phyloP scores from a whole-genome alignment of 768 basidiomycete genomes.

The Kwoniella sp. region DNA sequence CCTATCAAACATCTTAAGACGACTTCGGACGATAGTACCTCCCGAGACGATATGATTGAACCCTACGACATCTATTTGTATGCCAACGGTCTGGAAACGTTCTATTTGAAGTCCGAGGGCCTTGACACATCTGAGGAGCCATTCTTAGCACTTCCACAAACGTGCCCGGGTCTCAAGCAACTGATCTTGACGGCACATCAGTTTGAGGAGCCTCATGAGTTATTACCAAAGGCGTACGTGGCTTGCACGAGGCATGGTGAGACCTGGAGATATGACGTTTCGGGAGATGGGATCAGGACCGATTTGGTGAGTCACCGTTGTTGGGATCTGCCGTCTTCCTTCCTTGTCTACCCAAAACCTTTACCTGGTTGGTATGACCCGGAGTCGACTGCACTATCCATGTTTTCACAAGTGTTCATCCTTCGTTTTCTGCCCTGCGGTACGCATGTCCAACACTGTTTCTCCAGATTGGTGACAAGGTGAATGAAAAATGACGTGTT shows the following conservation, averaged over 20 bases:
- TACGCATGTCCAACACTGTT: no score
- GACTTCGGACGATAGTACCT: constrained; percentile 8
- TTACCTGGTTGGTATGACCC: no score
- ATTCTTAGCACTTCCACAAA: background rate
- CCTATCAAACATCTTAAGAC: constrained; percentile 5
- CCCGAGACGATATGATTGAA: background rate
- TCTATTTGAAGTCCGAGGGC: constrained; percentile 5
- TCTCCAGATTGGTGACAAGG: no score
- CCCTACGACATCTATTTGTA: constrained; percentile 2
- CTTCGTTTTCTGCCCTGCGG: no score
- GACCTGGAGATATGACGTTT: background rate
- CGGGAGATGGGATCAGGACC: background rate
- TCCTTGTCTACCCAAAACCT: no score
- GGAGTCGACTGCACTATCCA: no score
- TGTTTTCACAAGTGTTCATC: no score
- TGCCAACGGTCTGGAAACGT: background rate
- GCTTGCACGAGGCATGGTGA: background rate
- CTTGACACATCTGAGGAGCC: background rate
- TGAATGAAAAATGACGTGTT: no score
- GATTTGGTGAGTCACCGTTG: background rate
- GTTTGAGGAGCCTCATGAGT: background rate
- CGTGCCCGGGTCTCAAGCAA: background rate
- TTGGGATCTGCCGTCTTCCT: no score
- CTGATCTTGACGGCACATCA: background rate
- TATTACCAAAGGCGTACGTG: background rate